Percentiles rank a stretch among this genome's conserved stretches.
Evolutionary conservation across 495 filamentous ascomycete genomes (phyloP).

Genomic region (Cercophora samala): DNA sequence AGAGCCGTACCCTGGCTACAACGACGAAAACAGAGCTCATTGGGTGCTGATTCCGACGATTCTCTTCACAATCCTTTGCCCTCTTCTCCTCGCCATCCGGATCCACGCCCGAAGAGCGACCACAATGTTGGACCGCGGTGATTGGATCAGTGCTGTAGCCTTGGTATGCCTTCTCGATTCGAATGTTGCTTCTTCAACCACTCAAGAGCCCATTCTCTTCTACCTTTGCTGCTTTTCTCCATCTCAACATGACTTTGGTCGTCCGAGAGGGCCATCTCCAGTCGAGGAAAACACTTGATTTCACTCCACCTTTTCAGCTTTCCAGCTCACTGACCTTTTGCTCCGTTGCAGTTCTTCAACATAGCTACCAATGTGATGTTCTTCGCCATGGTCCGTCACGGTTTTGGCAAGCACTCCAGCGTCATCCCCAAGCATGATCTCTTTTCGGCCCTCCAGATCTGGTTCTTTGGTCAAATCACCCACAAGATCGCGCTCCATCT

Average conservation of each 20-base stretch:
- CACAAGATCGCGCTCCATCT: slow-evolving; percentile 22
- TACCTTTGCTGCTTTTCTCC: not conserved
- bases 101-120: slow-evolving; percentile 15
- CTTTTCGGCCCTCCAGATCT: slow-evolving; percentile 11
- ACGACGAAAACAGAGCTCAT: slow-evolving; percentile 9
- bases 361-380: slow-evolving; percentile 17
- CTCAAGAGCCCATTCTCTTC: too few relatives aligned
- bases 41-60: slow-evolving; percentile 17
- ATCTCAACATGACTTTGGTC: not conserved
- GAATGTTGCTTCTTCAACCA: too few relatives aligned
- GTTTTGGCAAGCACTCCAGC: slow-evolving; percentile 22
- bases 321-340: not conserved
- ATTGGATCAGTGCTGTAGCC: slow-evolving; percentile 28
- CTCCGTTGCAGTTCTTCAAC: slow-evolving; percentile 13
- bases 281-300: not conserved
- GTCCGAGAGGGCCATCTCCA: not conserved
- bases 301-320: not conserved
- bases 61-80: slow-evolving; percentile 12
- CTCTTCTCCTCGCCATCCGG: slow-evolving; percentile 12
- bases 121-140: slow-evolving; percentile 23
- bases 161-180: slow-evolving; percentile 12
- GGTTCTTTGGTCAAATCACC: slow-evolving; percentile 25
- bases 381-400: slow-evolving; percentile 18
- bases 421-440: slow-evolving; percentile 2
- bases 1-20: slow-evolving; percentile 2